Base-by-base conservation (phyloP, 257 asterid species). In the Petunia secreta region DNA sequence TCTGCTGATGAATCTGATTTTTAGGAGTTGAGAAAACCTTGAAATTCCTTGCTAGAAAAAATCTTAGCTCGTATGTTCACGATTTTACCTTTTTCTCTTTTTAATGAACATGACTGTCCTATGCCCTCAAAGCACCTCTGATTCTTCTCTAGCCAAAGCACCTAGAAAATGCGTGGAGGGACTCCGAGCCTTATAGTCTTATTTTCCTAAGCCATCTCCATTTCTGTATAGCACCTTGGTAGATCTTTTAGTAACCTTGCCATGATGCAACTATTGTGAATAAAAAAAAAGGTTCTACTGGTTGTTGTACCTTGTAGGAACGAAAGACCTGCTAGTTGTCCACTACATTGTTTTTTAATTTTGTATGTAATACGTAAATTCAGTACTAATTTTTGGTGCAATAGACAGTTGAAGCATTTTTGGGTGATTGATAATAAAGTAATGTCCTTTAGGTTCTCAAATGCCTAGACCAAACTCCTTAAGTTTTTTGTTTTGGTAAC, bases 1-100 rank as follows among this genome's bases (percentile, higher is more conserved):
- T 67, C 75, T 67, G 39, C 14, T 67, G 55, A 67, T 41, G 75
- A n/a, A 55, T 67, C 55, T 67, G 75, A 43, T 67, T 15, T 67
- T 57, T 57, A 57, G 63, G 62, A 57, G 36, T 57, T n/a, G 63
- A 57, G 36, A 57, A 57, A 15, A 55, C 15, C 63, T 15, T 57
- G 36, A 57, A 57, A 57, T 57, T 57, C 63, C 6, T 15, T 57
- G 63, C 60, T 57, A n/a, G n/a, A 57, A 57, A 3, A 36, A 14
- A 9, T 48, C 53, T 46, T 46, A 6, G 9, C 53, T 48, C n/a
- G 63, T 57, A 57, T 57, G 36, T 36, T 57, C 25, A 57, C n/a
- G 15, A 14, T 57, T 57, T 25, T 57, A 57, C 8, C 62, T 15
- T 57, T 57, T 57, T 57, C n/a, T 57, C 63, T 57, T 4, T 57